Evolutionary conservation across 2,329 filamentous ascomycete species (phyloP).

Genomic region (Aspergillus clavatus): DNA sequence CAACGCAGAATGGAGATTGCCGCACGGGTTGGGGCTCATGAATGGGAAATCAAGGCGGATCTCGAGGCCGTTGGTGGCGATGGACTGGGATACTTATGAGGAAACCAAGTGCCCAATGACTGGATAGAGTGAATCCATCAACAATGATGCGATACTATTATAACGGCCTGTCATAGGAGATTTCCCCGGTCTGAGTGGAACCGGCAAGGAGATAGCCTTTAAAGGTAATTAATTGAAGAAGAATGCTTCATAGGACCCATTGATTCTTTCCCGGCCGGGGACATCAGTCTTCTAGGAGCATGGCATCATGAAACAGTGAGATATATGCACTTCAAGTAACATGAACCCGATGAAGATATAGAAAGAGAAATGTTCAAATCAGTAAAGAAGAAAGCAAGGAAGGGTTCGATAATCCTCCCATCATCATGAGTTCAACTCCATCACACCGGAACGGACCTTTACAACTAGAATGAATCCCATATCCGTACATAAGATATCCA

Average conservation of each 20-base stretch:
- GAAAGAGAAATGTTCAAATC: not conserved
- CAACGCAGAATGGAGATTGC: conserved; percentile 69
- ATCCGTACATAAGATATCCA: not conserved
- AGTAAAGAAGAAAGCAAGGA: not conserved
- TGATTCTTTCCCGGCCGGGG: too few species aligned
- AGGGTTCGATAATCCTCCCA: not conserved
- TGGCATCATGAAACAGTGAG: conserved; percentile 25
- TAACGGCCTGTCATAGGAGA: not conserved
- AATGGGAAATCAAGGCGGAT: conserved; percentile 66
- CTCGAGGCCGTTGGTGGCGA: conserved; percentile 61
- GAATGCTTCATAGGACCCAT: too few species aligned
- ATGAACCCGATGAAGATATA: not conserved
- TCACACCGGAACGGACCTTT: conserved; percentile 9
- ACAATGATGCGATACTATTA: conserved; percentile 1
- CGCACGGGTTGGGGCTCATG: conserved; percentile 63
- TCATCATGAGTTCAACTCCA: not conserved
- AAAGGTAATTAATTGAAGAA: too few species aligned
- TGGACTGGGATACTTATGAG: conserved; percentile 50
- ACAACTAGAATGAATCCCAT: not conserved
- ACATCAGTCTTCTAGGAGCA: conserved; percentile 8
- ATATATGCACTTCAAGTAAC: conserved; percentile 19
- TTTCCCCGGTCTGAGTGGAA: too few species aligned
- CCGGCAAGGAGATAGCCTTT: too few species aligned
- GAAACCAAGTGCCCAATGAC: not conserved
- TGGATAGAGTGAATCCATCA: not conserved